Evolutionary conservation across 208 protist species (phyloP).

Genomic region (Phytomonas sp.): DNA sequence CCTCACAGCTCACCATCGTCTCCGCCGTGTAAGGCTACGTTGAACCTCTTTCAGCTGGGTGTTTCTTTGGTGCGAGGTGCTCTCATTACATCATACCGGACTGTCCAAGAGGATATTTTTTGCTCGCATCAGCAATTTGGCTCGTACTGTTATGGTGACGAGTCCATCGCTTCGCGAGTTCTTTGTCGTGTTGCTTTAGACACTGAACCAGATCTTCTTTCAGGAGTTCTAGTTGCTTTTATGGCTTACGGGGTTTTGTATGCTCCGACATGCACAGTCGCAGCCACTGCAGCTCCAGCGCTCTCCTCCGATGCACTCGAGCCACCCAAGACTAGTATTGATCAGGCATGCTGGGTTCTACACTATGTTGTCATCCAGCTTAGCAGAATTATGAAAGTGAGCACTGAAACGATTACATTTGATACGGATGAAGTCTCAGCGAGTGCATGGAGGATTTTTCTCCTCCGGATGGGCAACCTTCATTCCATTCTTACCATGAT

Average conservation of each 20-base stretch:
- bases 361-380: neutral
- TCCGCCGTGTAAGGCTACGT: neutral
- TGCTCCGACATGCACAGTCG: neutral
- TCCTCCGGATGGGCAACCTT: conserved; percentile 15
- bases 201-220: neutral
- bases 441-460: neutral
- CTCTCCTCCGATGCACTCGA: neutral
- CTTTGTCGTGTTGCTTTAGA: neutral
- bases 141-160: neutral
- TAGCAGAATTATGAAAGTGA: neutral
- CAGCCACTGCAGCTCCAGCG: neutral
- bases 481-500: conserved; percentile 21
- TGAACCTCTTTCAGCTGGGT: conserved; percentile 29
- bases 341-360: conserved; percentile 4
- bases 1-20: conserved; percentile 9
- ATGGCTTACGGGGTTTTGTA: neutral
- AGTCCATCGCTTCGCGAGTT: conserved; percentile 12
- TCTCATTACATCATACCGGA: conserved; percentile 4
- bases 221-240: neutral
- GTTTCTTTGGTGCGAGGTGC: conserved; percentile 22
- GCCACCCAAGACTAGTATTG: neutral
- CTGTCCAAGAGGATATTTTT: neutral
- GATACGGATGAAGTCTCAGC: neutral
- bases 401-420: neutral
- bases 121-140: neutral